A percentile compares a stretch with the other conserved stretches of the same genome.
Evolutionary conservation across 192 early-diverging fungal genomes (phyloP).

Genomic region (Neocallimastix lanati): DNA sequence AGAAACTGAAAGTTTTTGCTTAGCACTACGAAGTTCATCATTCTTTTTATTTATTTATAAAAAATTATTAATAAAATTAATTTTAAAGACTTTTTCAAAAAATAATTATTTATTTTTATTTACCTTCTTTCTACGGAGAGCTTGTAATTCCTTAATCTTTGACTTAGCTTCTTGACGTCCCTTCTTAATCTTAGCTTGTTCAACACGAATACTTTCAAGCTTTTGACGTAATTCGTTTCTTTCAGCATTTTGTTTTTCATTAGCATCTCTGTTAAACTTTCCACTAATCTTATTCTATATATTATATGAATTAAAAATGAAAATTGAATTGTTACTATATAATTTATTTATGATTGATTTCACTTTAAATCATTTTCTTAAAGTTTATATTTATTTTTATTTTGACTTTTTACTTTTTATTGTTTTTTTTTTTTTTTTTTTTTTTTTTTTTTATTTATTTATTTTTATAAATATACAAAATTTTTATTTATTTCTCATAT

Average conservation of each 20-base stretch:
- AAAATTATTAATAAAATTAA: not conserved
- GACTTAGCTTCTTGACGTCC: constrained; percentile 51
- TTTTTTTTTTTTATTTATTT: too few species aligned
- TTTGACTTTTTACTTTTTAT: too few species aligned
- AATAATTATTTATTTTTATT: not conserved
- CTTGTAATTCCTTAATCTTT: constrained; percentile 47
- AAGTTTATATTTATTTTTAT: too few species aligned
- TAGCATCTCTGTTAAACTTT: not conserved
- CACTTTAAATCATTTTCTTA: too few species aligned
- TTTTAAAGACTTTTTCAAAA: too few species aligned
- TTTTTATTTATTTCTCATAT: too few species aligned
- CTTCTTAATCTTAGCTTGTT: constrained; percentile 52
- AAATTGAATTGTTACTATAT: too few species aligned
- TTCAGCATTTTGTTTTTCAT: not conserved
- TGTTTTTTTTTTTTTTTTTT: too few species aligned
- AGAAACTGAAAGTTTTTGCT: constrained; percentile 62
- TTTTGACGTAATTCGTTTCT: not conserved
- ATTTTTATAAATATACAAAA: too few species aligned
- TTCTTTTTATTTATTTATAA: constrained; percentile 19
- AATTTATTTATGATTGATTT: too few species aligned
- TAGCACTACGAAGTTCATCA: constrained; percentile 37
- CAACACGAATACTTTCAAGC: constrained; percentile 1
- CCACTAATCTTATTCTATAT: not conserved
- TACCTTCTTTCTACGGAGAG: constrained; percentile 66
- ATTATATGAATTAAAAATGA: too few species aligned